Conservation (phyloP, 2,329 filamentous ascomycete species). For the Drechmeria coniospora region DNA sequence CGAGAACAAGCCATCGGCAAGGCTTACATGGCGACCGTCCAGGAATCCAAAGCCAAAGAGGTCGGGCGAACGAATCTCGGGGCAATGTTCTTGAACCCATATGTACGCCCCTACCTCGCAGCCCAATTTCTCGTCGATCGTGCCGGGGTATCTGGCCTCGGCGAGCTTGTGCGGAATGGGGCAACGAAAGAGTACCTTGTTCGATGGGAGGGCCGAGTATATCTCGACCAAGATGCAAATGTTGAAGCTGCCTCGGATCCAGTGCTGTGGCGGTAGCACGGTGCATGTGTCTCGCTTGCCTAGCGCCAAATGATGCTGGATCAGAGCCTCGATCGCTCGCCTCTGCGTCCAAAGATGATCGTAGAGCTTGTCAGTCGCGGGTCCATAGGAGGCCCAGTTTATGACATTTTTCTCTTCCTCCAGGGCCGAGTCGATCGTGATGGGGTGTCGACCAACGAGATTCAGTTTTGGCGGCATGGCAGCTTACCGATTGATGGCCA, state of each 20-base stretch:
- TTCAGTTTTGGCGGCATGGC: background rate
- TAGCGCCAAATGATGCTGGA: constrained; percentile 12
- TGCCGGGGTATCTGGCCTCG: constrained; percentile 20
- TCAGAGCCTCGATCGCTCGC: constrained; percentile 6
- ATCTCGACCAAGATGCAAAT: constrained; percentile 17
- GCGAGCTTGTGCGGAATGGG: constrained; percentile 21
- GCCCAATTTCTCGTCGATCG: constrained; percentile 25
- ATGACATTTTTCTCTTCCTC: background rate
- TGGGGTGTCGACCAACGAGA: background rate
- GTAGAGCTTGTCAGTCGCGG: background rate
- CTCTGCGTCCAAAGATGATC: constrained; percentile 3
- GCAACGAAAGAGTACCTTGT: constrained; percentile 14
- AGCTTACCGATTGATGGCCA: too few species aligned
- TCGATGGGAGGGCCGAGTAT: constrained; percentile 6
- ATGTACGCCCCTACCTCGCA: constrained; percentile 11
- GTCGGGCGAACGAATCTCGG: constrained; percentile 10
- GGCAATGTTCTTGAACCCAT: constrained; percentile 13
- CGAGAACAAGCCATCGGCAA: background rate
- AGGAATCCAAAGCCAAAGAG: constrained; percentile 10
- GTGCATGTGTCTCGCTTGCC: constrained; percentile 9
- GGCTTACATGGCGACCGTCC: constrained; percentile 4
- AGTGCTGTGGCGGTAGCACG: constrained; percentile 9
- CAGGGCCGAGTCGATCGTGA: background rate
- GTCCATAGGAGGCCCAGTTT: background rate
- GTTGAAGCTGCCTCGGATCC: constrained; percentile 20